Conservation (phyloP, 1,139 yeast species). For the Blastobotrys proliferans region DNA sequence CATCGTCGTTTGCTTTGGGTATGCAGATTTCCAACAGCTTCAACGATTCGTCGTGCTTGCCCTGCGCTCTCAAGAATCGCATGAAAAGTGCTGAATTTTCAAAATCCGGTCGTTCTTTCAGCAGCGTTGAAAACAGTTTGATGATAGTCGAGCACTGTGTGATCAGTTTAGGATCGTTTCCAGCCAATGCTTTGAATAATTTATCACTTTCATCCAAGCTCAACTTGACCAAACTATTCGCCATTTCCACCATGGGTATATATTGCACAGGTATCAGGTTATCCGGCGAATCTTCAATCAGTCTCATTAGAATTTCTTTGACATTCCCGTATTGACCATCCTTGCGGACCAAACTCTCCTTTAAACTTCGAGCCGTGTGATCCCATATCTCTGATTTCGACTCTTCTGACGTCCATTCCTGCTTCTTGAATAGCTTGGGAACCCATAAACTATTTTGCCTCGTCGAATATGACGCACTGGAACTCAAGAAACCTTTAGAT, state of each 20-base stretch:
- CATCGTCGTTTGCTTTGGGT: not conserved
- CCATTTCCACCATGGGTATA: constrained; percentile 16
- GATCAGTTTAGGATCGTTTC: constrained; percentile 3
- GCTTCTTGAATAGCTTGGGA: too few relatives aligned
- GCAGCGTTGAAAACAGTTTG: constrained; percentile 22
- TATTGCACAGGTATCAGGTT: constrained; percentile 13
- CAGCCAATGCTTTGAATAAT: constrained; percentile 7
- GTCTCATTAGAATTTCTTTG: constrained; percentile 1
- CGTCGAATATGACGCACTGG: too few relatives aligned
- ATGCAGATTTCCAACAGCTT: constrained; percentile 15
- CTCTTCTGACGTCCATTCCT: too few relatives aligned
- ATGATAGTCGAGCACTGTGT: constrained; percentile 18
- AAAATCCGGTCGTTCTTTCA: constrained; percentile 13
- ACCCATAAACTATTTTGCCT: too few relatives aligned
- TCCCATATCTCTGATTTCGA: too few relatives aligned
- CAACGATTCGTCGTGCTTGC: constrained; percentile 22
- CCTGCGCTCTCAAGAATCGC: constrained; percentile 20
- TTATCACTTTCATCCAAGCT: not conserved
- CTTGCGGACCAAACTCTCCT: constrained; percentile 12
- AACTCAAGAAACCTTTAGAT: too few relatives aligned
- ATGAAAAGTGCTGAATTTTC: constrained; percentile 24
- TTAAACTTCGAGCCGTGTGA: constrained; percentile 12
- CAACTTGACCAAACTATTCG: constrained; percentile 7
- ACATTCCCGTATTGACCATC: not conserved
- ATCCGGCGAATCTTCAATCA: constrained; percentile 14